Evolutionary conservation across 1,284 basidiomycete species (phyloP).

Genomic region (Ustilago nuda): DNA sequence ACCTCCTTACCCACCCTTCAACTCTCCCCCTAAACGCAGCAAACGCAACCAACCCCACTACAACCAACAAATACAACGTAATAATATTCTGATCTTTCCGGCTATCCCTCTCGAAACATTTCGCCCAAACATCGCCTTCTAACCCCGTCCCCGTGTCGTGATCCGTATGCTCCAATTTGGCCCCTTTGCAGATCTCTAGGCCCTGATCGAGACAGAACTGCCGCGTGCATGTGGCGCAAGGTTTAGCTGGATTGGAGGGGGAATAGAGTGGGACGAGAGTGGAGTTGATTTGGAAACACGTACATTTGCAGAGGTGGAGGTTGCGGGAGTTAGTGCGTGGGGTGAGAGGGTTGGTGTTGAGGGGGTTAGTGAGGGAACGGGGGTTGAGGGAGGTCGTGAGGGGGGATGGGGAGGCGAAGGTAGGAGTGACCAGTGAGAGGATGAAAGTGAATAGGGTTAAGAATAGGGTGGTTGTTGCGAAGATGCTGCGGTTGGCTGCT

Average conservation of each 20-base stretch:
- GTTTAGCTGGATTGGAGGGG: conserved; percentile 53
- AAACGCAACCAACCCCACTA: conserved; percentile 40
- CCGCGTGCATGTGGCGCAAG: conserved; percentile 66
- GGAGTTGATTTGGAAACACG: conserved; percentile 68
- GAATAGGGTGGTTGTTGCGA: conserved; percentile 21
- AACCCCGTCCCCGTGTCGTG: conserved; percentile 67
- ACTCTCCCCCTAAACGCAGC: conserved; percentile 32
- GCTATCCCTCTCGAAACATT: conserved; percentile 67
- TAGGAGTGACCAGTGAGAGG: conserved; percentile 15
- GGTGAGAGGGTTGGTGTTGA: not conserved
- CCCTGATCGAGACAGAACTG: conserved; percentile 68
- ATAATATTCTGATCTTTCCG: conserved; percentile 66
- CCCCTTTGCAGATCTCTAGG: conserved; percentile 63
- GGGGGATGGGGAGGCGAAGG: conserved; percentile 11
- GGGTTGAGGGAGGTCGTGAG: conserved; percentile 4
- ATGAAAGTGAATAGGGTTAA: conserved; percentile 34
- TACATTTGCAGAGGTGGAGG: conserved; percentile 68
- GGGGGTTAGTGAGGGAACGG: not conserved
- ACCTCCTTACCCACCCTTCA: conserved; percentile 22
- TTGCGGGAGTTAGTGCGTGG: conserved; percentile 13
- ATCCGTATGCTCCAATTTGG: conserved; percentile 61
- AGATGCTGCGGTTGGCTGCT: conserved; percentile 10
- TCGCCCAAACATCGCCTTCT: conserved; percentile 69
- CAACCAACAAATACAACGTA: conserved; percentile 57
- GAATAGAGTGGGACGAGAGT: conserved; percentile 66